Base-by-base conservation (phyloP, 2,329 filamentous ascomycete species). In the Pleoardoris graminearum region DNA sequence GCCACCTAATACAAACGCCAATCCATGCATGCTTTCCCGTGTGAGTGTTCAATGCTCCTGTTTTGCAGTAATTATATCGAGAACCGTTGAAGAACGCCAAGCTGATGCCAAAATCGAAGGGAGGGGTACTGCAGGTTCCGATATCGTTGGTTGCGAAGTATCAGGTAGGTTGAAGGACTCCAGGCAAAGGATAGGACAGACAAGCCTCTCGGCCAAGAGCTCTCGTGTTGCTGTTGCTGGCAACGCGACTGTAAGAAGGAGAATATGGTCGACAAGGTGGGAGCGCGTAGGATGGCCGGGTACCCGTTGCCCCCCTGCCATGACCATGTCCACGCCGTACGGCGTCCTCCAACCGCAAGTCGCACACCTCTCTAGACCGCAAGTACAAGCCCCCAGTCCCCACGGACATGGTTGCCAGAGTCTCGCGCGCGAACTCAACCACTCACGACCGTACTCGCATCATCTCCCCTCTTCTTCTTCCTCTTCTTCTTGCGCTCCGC, bases 371-470 rank as follows among this genome's bases (percentile, higher is more conserved):
- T n/a, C n/a, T n/a, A n/a, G n/a, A n/a, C n/a, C n/a, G n/a, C n/a
- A n/a, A n/a, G n/a, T n/a, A n/a, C n/a, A n/a, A n/a, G n/a, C n/a
- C n/a, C n/a, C n/a, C n/a, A n/a, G n/a, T n/a, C n/a, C n/a, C n/a
- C n/a, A n/a, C n/a, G n/a, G n/a, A n/a, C n/a, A n/a, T n/a, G n/a
- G n/a, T n/a, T n/a, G n/a, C n/a, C n/a, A n/a, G n/a, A n/a, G n/a
- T n/a, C n/a, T n/a, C n/a, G n/a, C n/a, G n/a, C 14, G n/a, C 25
- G 17, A 14, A 17, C 51, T 63, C 59, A 65, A 44, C 53, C 59
- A 54, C 60, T 60, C 41, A 51, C 27, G 43, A 63, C 63, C 27
- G 54, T 60, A 49, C 57, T 57, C 48, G 51, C 61, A 60, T 63
- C 64, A 17, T 61, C 60, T 21, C 50, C 50, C 8, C 46, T 58